phyloP scores from a whole-genome alignment of 2,329 filamentous ascomycete species.

The Aschersonia sp. region DNA sequence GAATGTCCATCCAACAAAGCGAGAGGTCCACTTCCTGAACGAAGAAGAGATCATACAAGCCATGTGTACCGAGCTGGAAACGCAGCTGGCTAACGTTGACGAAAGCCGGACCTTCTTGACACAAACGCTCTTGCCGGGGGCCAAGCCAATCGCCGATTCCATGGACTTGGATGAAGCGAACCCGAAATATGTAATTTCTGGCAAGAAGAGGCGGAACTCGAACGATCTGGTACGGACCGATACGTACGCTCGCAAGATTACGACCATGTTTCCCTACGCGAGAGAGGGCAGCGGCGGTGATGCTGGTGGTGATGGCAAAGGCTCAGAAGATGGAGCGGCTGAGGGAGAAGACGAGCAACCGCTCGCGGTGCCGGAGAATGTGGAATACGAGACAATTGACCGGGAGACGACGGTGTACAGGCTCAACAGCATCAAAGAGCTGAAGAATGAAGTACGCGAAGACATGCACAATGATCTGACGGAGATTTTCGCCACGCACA shows the following conservation, averaged over 20 bases:
- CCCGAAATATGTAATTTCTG: constrained; percentile 19
- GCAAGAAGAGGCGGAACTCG: constrained; percentile 26
- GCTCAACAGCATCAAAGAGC: constrained; percentile 70
- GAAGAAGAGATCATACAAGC: constrained; percentile 89
- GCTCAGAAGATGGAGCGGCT: constrained; percentile 4
- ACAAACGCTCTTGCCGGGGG: constrained; percentile 72
- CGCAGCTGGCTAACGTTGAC: constrained; percentile 72
- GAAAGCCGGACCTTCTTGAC: constrained; percentile 90
- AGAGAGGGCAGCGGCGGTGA: constrained; percentile 12
- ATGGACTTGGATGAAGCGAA: constrained; percentile 13
- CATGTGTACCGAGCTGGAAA: constrained; percentile 67
- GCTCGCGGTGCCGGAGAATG: constrained; percentile 27
- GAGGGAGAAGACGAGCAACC: constrained; percentile 9
- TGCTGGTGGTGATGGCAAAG: no score
- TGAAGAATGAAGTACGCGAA: constrained; percentile 68
- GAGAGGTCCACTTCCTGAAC: constrained; percentile 93
- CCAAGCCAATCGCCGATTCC: constrained; percentile 15
- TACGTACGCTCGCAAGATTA: constrained; percentile 69
- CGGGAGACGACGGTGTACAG: constrained; percentile 56
- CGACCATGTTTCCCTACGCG: constrained; percentile 69
- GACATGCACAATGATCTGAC: constrained; percentile 74
- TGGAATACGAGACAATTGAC: constrained; percentile 57
- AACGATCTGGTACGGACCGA: constrained; percentile 89
- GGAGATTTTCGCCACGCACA: constrained; percentile 75
- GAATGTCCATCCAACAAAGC: constrained; percentile 93